These are phyloP conservation scores for Calonectria fujianensis DNA, from an alignment of 2,329 filamentous ascomycete species.

Conservation along the genomic window DNA sequence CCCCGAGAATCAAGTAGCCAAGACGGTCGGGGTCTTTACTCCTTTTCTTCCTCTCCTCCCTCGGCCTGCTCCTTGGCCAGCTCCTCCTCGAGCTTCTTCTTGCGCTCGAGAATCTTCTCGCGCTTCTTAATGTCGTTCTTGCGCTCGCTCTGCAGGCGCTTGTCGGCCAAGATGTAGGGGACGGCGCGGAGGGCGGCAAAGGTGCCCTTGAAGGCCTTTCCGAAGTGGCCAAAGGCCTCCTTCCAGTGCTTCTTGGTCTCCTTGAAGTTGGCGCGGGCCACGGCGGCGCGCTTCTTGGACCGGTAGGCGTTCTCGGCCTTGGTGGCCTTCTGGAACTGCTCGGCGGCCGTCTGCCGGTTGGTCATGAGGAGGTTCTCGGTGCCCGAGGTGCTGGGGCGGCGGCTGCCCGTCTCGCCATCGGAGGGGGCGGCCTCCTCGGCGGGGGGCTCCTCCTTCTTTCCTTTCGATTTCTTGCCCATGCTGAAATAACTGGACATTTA, in stretches of 20 bases:
- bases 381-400: conserved; percentile 64
- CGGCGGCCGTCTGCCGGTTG: conserved; percentile 61
- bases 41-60: conserved; percentile 35
- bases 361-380: conserved; percentile 65
- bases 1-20: not conserved
- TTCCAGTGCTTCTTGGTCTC: conserved; percentile 64
- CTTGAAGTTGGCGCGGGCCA: conserved; percentile 61
- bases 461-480: conserved; percentile 35
- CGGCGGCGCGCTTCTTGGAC: conserved; percentile 63
- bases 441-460: conserved; percentile 10
- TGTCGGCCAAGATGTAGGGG: conserved; percentile 62
- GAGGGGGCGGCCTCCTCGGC: not conserved
- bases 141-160: conserved; percentile 57
- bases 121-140: conserved; percentile 58
- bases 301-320: conserved; percentile 65
- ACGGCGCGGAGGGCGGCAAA: conserved; percentile 57
- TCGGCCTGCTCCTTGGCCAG: conserved; percentile 50
- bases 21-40: not conserved
- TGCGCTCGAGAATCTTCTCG: conserved; percentile 61
- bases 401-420: conserved; percentile 13
- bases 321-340: conserved; percentile 62
- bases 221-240: conserved; percentile 62
- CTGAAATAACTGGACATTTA: conserved; percentile 18
- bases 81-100: conserved; percentile 38
- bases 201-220: conserved; percentile 57